Conservation (phyloP, 768 basidiomycete species). For the Suillus hirtellus region DNA sequence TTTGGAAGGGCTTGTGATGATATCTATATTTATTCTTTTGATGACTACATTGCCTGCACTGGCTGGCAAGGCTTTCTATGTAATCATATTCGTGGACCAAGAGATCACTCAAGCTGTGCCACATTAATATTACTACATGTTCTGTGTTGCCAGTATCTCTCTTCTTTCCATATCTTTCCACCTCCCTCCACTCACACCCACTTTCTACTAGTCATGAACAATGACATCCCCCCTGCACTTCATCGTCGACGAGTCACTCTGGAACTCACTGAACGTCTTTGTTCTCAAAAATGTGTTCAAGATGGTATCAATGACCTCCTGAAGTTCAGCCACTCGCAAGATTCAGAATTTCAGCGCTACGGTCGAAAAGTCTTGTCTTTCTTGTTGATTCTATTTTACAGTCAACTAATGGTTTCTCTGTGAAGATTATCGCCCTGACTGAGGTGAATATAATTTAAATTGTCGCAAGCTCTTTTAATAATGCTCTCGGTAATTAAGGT, state of each 20-base stretch:
- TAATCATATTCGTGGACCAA: background rate
- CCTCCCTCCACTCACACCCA: background rate
- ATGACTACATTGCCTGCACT: background rate
- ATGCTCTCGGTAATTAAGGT: slow-evolving; percentile 33
- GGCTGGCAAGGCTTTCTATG: background rate
- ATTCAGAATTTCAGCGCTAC: slow-evolving; percentile 25
- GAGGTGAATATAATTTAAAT: slow-evolving; percentile 44
- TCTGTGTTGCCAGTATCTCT: slow-evolving; percentile 16
- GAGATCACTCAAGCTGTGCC: slow-evolving; percentile 20
- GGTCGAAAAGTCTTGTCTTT: slow-evolving; percentile 28
- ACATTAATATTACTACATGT: slow-evolving; percentile 25
- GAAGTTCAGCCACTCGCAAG: slow-evolving; percentile 19
- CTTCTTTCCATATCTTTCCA: slow-evolving; percentile 14
- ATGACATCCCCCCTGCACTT: slow-evolving; percentile 17
- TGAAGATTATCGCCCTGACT: slow-evolving; percentile 48
- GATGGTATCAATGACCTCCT: slow-evolving; percentile 30
- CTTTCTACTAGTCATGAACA: slow-evolving; percentile 2
- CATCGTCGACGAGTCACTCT: slow-evolving; percentile 29
- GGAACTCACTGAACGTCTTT: slow-evolving; percentile 30
- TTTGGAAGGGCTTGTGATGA: slow-evolving; percentile 17
- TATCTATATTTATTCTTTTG: background rate
- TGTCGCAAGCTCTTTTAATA: background rate
- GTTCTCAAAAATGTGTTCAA: slow-evolving; percentile 31
- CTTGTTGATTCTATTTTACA: slow-evolving; percentile 7
- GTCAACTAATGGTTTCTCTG: background rate